A percentile compares a stretch with the other conserved stretches of the same genome.
Evolutionary conservation across 2,329 filamentous ascomycete genomes (phyloP).

Genomic region (Exophiala dermatitidis): DNA sequence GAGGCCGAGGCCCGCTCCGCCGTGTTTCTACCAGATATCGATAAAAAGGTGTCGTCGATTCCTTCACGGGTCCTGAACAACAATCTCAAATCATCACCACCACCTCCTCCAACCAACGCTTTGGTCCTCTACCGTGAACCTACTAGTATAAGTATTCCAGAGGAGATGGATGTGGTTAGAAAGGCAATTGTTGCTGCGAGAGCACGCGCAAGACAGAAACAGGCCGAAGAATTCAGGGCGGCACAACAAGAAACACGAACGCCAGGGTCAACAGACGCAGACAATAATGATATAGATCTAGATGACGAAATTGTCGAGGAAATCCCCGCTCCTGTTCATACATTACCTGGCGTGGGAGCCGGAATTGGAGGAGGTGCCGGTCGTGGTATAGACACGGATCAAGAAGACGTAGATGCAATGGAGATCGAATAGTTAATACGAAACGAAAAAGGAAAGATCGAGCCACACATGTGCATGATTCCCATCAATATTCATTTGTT

Average conservation of each 20-base stretch:
- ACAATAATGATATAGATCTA: slow-evolving; percentile 2
- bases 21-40: slow-evolving; percentile 76
- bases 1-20: slow-evolving; percentile 40
- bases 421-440: slow-evolving; percentile 24
- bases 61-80: slow-evolving; percentile 57
- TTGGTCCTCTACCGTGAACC: slow-evolving; percentile 81
- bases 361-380: too few species aligned
- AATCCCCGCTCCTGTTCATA: background rate
- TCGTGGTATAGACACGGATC: background rate
- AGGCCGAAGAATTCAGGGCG: slow-evolving; percentile 9
- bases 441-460: too few species aligned
- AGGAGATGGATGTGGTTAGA: slow-evolving; percentile 68
- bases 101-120: slow-evolving; percentile 51
- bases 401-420: slow-evolving; percentile 26
- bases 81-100: slow-evolving; percentile 32
- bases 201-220: slow-evolving; percentile 55
- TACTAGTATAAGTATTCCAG: slow-evolving; percentile 64
- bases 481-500: too few species aligned
- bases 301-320: slow-evolving; percentile 17
- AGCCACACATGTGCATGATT: too few species aligned
- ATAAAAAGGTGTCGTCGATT: slow-evolving; percentile 66
- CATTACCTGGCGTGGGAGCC: too few species aligned
- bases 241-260: slow-evolving; percentile 5
- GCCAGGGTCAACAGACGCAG: background rate
- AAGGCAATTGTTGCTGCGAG: slow-evolving; percentile 78